A percentile compares a stretch with the other conserved stretches of the same genome.
Conservation (phyloP, 495 filamentous ascomycete species). For the Hypoxylon lienhwacheense region DNA sequence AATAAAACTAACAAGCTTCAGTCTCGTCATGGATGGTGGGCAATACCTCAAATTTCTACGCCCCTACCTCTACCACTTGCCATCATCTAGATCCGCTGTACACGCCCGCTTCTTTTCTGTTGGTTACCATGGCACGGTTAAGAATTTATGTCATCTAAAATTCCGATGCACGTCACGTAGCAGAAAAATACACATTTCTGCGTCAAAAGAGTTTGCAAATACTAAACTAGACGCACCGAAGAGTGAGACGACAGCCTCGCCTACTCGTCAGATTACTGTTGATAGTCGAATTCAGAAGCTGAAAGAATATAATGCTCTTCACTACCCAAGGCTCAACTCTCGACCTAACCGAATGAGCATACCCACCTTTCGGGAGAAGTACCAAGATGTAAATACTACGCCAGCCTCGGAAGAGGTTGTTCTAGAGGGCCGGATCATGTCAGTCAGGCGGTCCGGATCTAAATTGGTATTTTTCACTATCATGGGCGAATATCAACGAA, state of each 20-base stretch:
- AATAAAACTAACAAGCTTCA: slow-evolving; percentile 16
- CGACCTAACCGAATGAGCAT: slow-evolving; percentile 40
- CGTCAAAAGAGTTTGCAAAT: not conserved
- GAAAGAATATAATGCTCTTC: slow-evolving; percentile 40
- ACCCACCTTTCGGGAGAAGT: slow-evolving; percentile 46
- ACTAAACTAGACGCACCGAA: not conserved
- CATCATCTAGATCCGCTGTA: slow-evolving; percentile 29
- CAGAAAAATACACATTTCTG: slow-evolving; percentile 9
- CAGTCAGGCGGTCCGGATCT: slow-evolving; percentile 51
- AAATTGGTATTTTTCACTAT: slow-evolving; percentile 86
- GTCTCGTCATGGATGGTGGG: slow-evolving; percentile 43
- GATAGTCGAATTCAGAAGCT: slow-evolving; percentile 33
- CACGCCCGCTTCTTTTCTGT: slow-evolving; percentile 33
- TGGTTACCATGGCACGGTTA: not conserved
- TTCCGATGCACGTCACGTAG: not conserved
- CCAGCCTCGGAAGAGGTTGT: slow-evolving; percentile 46
- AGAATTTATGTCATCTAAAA: not conserved
- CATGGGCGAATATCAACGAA: slow-evolving; percentile 63
- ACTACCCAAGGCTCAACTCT: slow-evolving; percentile 43
- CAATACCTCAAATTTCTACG: slow-evolving; percentile 55
- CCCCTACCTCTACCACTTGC: slow-evolving; percentile 50
- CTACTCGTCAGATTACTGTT: slow-evolving; percentile 12
- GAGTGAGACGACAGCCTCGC: slow-evolving; percentile 4
- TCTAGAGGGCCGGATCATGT: slow-evolving; percentile 51
- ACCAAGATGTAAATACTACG: slow-evolving; percentile 21